Percentiles rank a stretch among this genome's conserved stretches.
These are phyloP conservation scores for Colletotrichum cuscutae DNA, from an alignment of 2,329 filamentous ascomycete genomes.

Conservation along the genomic window DNA sequence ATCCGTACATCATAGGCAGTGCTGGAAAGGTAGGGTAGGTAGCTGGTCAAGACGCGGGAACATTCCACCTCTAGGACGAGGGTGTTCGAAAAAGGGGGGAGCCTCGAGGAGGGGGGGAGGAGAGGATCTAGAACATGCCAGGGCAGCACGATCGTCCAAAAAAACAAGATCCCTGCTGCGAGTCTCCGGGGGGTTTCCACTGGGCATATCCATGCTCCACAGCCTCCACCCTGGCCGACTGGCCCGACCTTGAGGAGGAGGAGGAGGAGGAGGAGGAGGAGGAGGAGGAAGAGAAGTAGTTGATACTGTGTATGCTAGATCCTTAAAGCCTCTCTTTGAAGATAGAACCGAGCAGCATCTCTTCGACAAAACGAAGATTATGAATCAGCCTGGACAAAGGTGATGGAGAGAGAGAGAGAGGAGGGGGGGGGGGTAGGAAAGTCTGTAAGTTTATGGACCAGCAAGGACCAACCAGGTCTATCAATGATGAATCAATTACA, in stretches of 20 bases:
- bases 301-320: background rate
- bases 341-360: too few relatives aligned
- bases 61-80: background rate
- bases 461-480: background rate
- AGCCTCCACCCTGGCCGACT: background rate
- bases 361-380: background rate
- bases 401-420: background rate
- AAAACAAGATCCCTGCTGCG: slow-evolving; percentile 13
- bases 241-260: slow-evolving; percentile 1
- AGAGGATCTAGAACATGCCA: background rate
- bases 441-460: background rate
- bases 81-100: background rate
- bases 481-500: background rate
- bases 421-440: background rate
- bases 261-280: background rate
- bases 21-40: too few relatives aligned
- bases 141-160: background rate
- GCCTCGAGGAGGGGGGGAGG: too few relatives aligned
- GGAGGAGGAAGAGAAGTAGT: background rate
- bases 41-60: background rate
- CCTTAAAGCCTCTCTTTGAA: too few relatives aligned
- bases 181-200: background rate
- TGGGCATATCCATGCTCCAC: background rate
- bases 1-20: too few relatives aligned
- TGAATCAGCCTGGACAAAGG: background rate